These are phyloP conservation scores for Pseudoperonospora humuli DNA, from an alignment of 352 stramenopile genomes.

Conservation along the genomic window DNA sequence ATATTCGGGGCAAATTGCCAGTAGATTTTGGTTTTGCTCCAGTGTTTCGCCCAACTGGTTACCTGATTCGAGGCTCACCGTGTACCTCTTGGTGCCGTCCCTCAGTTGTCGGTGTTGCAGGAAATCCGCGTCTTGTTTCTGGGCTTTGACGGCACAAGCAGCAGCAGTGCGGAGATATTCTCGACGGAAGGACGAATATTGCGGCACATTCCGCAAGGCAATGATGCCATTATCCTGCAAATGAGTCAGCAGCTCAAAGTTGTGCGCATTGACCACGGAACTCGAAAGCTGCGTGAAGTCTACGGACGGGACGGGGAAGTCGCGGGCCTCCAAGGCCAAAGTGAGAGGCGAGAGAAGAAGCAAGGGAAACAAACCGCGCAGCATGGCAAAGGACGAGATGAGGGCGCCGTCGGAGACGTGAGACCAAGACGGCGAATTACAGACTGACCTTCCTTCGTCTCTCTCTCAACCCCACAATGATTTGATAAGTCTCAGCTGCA, in stretches of 20 bases:
- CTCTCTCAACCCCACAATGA: too few relatives aligned
- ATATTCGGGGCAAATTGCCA: slow-evolving; percentile 49
- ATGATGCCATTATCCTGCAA: slow-evolving; percentile 70
- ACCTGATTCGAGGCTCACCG: slow-evolving; percentile 59
- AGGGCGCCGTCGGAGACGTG: slow-evolving; percentile 17
- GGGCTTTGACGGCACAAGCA: slow-evolving; percentile 43
- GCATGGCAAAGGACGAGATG: slow-evolving; percentile 11
- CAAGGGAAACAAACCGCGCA: slow-evolving; percentile 11
- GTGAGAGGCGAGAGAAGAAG: slow-evolving; percentile 12
- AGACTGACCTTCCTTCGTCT: too few relatives aligned
- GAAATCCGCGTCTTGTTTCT: slow-evolving; percentile 48
- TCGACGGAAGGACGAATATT: slow-evolving; percentile 37
- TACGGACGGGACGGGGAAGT: slow-evolving; percentile 46
- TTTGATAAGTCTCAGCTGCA: too few relatives aligned
- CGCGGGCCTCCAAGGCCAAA: slow-evolving; percentile 20
- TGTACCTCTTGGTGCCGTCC: slow-evolving; percentile 69
- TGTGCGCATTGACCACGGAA: slow-evolving; percentile 21
- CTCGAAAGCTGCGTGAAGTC: slow-evolving; percentile 45
- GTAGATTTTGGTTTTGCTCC: slow-evolving; percentile 27
- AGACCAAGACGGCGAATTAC: slow-evolving; percentile 5
- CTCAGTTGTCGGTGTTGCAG: slow-evolving; percentile 54
- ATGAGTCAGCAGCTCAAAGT: slow-evolving; percentile 33
- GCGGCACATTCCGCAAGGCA: slow-evolving; percentile 60
- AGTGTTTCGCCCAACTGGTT: slow-evolving; percentile 26
- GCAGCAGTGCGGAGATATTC: slow-evolving; percentile 54